Percentiles rank a stretch among this genome's conserved stretches.
Conservation (phyloP, 1,139 yeast species). For the Zygoascus sp. region DNA sequence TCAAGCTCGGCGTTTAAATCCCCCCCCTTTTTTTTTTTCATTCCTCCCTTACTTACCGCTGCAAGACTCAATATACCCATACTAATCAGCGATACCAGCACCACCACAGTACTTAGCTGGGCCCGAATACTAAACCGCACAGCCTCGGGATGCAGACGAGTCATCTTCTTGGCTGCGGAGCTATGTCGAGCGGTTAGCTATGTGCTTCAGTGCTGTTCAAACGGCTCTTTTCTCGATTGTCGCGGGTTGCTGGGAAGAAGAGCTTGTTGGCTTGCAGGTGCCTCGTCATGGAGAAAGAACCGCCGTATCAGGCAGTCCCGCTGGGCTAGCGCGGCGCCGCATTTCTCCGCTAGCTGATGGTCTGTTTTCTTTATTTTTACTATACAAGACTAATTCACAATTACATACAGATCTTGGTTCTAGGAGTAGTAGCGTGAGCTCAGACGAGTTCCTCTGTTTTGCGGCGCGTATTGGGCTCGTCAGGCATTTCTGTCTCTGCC, state of each 20-base stretch:
- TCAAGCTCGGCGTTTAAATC: background rate
- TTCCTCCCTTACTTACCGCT: slow-evolving; percentile 41
- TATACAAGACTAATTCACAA: background rate
- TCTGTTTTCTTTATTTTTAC: background rate
- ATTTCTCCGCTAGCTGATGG: background rate
- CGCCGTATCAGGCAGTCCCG: background rate
- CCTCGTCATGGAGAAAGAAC: background rate
- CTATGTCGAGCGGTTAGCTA: background rate
- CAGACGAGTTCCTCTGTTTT: too few relatives aligned
- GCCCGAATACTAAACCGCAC: slow-evolving; percentile 37
- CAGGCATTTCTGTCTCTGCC: background rate
- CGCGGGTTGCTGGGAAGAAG: background rate
- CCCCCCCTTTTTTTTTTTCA: background rate
- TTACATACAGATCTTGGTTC: too few relatives aligned
- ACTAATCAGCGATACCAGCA: slow-evolving; percentile 67
- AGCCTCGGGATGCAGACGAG: slow-evolving; percentile 12
- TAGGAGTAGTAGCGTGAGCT: too few relatives aligned
- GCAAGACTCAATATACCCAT: slow-evolving; percentile 66
- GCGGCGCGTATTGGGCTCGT: background rate
- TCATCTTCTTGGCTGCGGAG: background rate
- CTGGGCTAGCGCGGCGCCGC: background rate
- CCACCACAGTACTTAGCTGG: slow-evolving; percentile 70
- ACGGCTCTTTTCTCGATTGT: background rate
- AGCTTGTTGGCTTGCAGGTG: too few relatives aligned
- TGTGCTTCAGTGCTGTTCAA: background rate